Evolutionary conservation across 2,329 filamentous ascomycete genomes (phyloP).

Genomic region (Xylaria sp.): DNA sequence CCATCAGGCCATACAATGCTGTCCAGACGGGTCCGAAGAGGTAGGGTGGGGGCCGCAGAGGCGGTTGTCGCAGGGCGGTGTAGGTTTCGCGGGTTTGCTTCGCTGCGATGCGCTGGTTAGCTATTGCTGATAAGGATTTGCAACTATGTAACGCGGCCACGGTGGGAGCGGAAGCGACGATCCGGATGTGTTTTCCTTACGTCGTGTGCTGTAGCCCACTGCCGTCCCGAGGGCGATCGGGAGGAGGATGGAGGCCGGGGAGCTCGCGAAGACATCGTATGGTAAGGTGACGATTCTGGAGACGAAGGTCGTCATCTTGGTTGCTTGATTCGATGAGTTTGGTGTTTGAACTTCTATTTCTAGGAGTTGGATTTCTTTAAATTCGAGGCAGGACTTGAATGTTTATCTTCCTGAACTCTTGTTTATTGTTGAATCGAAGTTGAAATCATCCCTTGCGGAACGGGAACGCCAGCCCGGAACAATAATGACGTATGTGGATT

Average conservation of each 20-base stretch:
- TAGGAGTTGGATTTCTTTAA: neutral
- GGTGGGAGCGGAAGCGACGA: neutral
- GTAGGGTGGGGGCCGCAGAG: constrained; percentile 53
- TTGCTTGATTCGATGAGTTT: neutral
- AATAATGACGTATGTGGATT: constrained; percentile 14
- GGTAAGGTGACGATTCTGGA: constrained; percentile 69
- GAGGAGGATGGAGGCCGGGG: constrained; percentile 68
- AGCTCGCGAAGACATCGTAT: constrained; percentile 62
- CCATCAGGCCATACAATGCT: constrained; percentile 70
- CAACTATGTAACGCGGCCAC: neutral
- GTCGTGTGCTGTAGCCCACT: constrained; percentile 64
- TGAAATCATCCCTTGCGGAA: neutral
- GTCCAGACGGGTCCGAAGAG: constrained; percentile 64
- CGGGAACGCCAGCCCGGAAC: constrained; percentile 4
- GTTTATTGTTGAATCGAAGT: neutral
- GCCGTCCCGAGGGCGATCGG: constrained; percentile 67
- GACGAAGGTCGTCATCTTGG: constrained; percentile 70
- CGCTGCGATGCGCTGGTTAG: constrained; percentile 35
- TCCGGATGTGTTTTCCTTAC: constrained; percentile 39
- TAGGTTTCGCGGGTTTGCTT: constrained; percentile 58
- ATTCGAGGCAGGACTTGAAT: neutral
- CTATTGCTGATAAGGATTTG: constrained; percentile 1
- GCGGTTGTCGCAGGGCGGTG: constrained; percentile 61
- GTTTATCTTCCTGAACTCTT: neutral
- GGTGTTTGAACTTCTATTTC: too few species aligned